These are phyloP conservation scores for Kwoniella sp. DNA, from an alignment of 768 basidiomycete species.

Conservation along the genomic window DNA sequence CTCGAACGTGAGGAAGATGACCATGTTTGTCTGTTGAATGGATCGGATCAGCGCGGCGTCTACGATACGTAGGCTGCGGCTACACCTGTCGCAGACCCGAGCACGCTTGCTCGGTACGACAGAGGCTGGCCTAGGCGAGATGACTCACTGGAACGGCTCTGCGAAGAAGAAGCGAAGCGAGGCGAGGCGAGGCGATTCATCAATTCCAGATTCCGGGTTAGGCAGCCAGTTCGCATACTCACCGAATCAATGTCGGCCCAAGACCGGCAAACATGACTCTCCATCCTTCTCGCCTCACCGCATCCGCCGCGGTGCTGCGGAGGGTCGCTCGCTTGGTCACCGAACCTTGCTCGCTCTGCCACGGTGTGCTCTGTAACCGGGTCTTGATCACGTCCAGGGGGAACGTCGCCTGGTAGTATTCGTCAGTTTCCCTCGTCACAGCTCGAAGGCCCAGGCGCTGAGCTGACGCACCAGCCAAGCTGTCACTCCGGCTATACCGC, in stretches of 20 bases:
- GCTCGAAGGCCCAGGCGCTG: too few relatives aligned
- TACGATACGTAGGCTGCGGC: too few relatives aligned
- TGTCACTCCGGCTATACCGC: slow-evolving; percentile 68
- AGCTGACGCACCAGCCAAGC: slow-evolving; percentile 61
- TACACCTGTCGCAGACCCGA: too few relatives aligned
- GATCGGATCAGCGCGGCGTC: slow-evolving; percentile 11
- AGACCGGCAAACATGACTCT: slow-evolving; percentile 72
- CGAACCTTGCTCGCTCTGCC: too few relatives aligned
- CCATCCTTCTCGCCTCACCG: slow-evolving; percentile 58
- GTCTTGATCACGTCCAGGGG: slow-evolving; percentile 89
- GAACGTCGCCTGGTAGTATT: slow-evolving; percentile 60
- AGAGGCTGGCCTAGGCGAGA: too few relatives aligned
- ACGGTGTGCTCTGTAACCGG: slow-evolving; percentile 61
- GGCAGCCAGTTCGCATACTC: slow-evolving; percentile 28
- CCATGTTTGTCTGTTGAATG: slow-evolving; percentile 40
- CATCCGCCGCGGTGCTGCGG: too few relatives aligned
- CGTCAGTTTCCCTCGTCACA: too few relatives aligned
- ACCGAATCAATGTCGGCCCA: slow-evolving; percentile 75
- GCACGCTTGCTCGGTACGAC: too few relatives aligned
- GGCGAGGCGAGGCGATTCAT: not conserved
- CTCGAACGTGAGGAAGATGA: slow-evolving; percentile 48
- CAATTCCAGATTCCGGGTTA: not conserved
- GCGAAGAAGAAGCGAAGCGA: not conserved
- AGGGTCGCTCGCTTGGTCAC: too few relatives aligned
- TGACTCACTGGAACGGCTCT: slow-evolving; percentile 30